Conservation (phyloP, 2,329 filamentous ascomycete genomes). For the Cryphonectria naterciae region DNA sequence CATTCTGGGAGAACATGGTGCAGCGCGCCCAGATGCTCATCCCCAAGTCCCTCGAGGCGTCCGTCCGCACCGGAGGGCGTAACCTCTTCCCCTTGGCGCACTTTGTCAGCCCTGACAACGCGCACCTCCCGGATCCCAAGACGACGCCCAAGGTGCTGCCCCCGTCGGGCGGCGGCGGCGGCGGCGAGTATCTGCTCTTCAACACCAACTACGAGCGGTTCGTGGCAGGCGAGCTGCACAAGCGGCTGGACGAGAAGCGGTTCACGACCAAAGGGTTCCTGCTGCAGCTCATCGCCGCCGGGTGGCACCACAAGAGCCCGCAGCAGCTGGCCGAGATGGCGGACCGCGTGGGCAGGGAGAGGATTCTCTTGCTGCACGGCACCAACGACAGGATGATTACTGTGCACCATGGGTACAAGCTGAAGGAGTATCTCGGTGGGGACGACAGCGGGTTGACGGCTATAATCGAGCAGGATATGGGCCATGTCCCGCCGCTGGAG, state of each 20-base stretch:
- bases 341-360: slow-evolving; percentile 69
- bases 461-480: slow-evolving; percentile 69
- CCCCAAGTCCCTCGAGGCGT: slow-evolving; percentile 71
- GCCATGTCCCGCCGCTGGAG: slow-evolving; percentile 78
- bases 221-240: slow-evolving; percentile 76
- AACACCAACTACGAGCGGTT: slow-evolving; percentile 81
- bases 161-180: slow-evolving; percentile 31
- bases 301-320: slow-evolving; percentile 76
- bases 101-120: slow-evolving; percentile 64
- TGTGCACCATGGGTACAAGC: slow-evolving; percentile 67
- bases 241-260: slow-evolving; percentile 62
- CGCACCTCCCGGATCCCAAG: slow-evolving; percentile 50
- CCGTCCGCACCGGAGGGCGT: slow-evolving; percentile 65
- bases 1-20: slow-evolving; percentile 67
- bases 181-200: slow-evolving; percentile 57
- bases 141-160: slow-evolving; percentile 46
- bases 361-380: slow-evolving; percentile 81
- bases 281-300: slow-evolving; percentile 76
- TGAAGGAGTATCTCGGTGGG: slow-evolving; percentile 65
- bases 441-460: slow-evolving; percentile 42
- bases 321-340: slow-evolving; percentile 68
- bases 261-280: slow-evolving; percentile 73
- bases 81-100: slow-evolving; percentile 70
- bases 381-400: slow-evolving; percentile 78
- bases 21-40: slow-evolving; percentile 61